Evolutionary conservation across 331 rosid species (phyloP), one percentile per base, ranked within the genome.

Genomic region (Prunus yedoensis): DNA sequence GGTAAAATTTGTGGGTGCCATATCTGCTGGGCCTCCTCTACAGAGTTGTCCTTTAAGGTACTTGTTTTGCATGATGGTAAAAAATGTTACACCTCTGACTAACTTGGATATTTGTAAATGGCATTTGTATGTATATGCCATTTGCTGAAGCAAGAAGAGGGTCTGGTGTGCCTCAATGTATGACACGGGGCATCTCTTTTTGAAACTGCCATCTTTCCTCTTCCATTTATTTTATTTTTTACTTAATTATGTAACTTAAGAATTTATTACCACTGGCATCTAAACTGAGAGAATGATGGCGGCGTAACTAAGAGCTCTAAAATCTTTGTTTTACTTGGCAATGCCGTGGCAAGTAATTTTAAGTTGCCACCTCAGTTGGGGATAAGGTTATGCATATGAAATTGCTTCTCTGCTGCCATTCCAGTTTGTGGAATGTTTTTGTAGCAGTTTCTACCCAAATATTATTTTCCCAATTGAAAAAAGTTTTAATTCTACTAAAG

Each of bases 1-100:
- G 78, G 97, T 94, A 30, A 94, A 87, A 85, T 94, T 83, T 82
- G 83, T 92, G 52, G 99, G 96, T 80, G 60, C 85, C 45, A 18
- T 79, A 64, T 77, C 93, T 75, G 74, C 89, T 68, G 78, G 78
- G 28, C 70, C 78, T 69, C 49, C 90, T 2, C 74, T 79, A 25
- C 88, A 77, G 61, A 89, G 70, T 79, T 75, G 71, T 85, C 75
- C 84, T 76, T 80, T 85, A 59, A 94, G 97, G 97, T 92, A 89
- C 68, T 32, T 58, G 43, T 41, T 38, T 70, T 65, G 51, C n/a
- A 67, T 13, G 30, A 47, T 70, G 74, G 50, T 52, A 3, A 15
- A 25, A 58, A 12, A 4, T 73, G 28, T 14, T 27, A 66, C 16
- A n/a, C 66, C 2, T 73, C 46, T 82, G 57, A 50, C 27, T 16